Evolutionary conservation across 306 rosid species (phyloP), one percentile per base, ranked within the genome.

Genomic region (Senna siamea): DNA sequence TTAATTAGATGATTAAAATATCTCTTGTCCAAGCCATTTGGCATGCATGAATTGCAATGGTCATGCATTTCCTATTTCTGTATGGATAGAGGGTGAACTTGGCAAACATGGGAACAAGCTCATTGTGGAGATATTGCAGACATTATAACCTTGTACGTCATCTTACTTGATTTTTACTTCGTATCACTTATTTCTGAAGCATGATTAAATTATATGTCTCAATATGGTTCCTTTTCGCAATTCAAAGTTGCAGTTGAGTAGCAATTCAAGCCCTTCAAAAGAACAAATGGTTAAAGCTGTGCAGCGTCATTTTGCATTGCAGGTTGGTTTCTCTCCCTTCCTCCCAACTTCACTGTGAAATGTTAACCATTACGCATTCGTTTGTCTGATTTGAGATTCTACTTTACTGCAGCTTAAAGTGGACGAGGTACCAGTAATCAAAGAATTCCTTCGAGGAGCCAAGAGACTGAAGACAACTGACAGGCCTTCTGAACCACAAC

Each of bases 61-160:
- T 70, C 26, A 48, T 14, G 40, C 53, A 6, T 52, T 38, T 44
- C 53, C 53, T 38, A 11, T 35, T 63, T 44, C 26, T 47, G 54
- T 74, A 28, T 13, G 50, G 52, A 14, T 79, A 89, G 93, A 72
- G 78, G 63, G 81, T 86, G 34, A 86, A 80, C 76, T 38, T 89
- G 78, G 83, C 77, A 38, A 89, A 78, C 51, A 81, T 89, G 48
- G 89, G 82, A 76, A 76, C 85, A 9, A 85, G 82, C 60, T 80
- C 90, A 7, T 82, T 89, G 81, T 76, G 84, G 84, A 84, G 82
- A 81, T 89, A 89, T 47, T 81, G 85, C 87, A 78, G 86, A 76
- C 85, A 82, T 75, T 89, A 75, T 75, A 82, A 86, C 77, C 93
- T 89, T 20, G 93, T 89, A 70, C n/a, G 90, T 78, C 50, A 52